Conservation (phyloP, 345 rosid species). For the Dimocarpus longan region DNA sequence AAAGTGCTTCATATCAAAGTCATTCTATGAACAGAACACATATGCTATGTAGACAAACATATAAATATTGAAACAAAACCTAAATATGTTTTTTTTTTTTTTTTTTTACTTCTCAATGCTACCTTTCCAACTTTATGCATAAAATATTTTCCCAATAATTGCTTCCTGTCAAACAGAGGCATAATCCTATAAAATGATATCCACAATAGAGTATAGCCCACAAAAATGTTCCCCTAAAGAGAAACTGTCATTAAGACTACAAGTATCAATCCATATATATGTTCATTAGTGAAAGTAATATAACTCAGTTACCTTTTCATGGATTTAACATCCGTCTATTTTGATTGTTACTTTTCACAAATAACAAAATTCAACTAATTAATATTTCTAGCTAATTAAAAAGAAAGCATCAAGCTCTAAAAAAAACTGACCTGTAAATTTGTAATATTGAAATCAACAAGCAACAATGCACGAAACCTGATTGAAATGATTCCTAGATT, state of each 20-base stretch:
- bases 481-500: background rate
- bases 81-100: background rate
- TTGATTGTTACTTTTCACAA: background rate
- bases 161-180: background rate
- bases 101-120: background rate
- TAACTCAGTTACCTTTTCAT: background rate
- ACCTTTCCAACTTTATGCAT: background rate
- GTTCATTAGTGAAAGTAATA: background rate
- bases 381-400: slow-evolving; percentile 3
- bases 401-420: background rate
- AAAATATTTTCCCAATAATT: background rate
- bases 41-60: background rate
- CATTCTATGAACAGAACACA: background rate
- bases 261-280: background rate
- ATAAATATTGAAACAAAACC: background rate
- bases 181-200: background rate
- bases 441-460: background rate
- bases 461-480: background rate
- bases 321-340: background rate
- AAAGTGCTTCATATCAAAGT: slow-evolving; percentile 8
- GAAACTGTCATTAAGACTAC: background rate
- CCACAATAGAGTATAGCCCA: background rate
- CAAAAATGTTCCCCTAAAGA: background rate
- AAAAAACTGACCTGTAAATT: background rate
- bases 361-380: background rate